phyloP scores from a whole-genome alignment of 106 monocot genomes.

The Dendrobium nobile region DNA sequence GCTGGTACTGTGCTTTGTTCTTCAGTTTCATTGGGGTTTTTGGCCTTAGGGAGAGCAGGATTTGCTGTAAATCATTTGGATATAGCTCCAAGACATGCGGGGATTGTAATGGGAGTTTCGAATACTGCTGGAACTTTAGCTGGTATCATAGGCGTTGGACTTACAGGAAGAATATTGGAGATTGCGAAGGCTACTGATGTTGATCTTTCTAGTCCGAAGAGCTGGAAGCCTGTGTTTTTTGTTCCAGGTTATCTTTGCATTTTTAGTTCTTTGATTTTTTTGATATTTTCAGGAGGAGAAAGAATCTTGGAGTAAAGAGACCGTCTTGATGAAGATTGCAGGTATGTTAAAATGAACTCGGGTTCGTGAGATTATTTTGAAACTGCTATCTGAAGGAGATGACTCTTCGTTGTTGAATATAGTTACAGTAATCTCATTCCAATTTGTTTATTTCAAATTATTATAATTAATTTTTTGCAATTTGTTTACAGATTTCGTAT shows the following conservation, averaged over 20 bases:
- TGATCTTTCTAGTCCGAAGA: conserved; percentile 54
- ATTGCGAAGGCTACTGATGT: conserved; percentile 37
- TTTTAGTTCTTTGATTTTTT: conserved; percentile 73
- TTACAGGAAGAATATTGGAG: conserved; percentile 79
- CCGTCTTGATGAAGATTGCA: neutral
- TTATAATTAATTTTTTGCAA: no score
- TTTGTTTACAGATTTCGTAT: no score
- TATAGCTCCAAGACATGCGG: conserved; percentile 84
- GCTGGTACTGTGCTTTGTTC: conserved; percentile 60
- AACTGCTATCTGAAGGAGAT: no score
- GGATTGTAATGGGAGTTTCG: conserved; percentile 91
- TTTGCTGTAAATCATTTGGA: conserved; percentile 98
- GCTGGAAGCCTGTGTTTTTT: conserved; percentile 79
- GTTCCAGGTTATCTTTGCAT: conserved; percentile 80
- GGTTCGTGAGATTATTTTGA: no score
- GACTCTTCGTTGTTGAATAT: no score
- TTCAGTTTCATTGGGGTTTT: conserved; percentile 72
- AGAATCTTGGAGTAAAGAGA: conserved; percentile 46
- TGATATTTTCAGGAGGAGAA: conserved; percentile 73
- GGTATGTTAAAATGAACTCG: neutral
- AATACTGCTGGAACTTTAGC: conserved; percentile 94
- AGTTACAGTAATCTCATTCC: no score
- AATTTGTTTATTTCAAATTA: no score
- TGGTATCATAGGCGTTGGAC: conserved; percentile 80
- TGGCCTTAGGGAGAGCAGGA: conserved; percentile 91